A percentile compares a stretch with the other conserved stretches of the same genome.
Conservation (phyloP, 163 green algal genomes). For the Scenedesmus sp. region DNA sequence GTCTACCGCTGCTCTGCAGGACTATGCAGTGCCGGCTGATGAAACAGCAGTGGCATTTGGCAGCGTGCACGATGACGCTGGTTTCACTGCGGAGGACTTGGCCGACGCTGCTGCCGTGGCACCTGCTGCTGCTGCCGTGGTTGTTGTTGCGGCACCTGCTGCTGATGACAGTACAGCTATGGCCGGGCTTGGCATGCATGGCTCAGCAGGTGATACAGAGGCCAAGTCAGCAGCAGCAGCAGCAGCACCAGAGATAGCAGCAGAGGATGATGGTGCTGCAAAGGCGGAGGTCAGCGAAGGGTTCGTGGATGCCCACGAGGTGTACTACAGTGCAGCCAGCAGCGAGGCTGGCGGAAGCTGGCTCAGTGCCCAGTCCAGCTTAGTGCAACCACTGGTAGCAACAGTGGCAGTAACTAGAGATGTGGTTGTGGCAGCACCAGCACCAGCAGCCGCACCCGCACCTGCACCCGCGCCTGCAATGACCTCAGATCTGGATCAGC, state of each 20-base stretch:
- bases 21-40: not conserved
- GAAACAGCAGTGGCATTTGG: not conserved
- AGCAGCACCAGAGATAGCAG: not conserved
- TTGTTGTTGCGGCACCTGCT: not conserved
- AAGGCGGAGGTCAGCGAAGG: not conserved
- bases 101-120: not conserved
- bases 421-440: not conserved
- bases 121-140: not conserved
- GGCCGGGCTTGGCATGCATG: not conserved
- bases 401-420: not conserved
- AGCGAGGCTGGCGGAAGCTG: not conserved
- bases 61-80: conserved; percentile 3
- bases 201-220: not conserved
- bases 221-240: not conserved
- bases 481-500: not conserved
- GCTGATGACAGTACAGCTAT: not conserved
- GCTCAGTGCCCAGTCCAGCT: not conserved
- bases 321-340: not conserved
- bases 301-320: not conserved
- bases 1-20: not conserved
- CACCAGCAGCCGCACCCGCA: no score
- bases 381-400: not conserved
- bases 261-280: not conserved
- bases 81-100: not conserved
- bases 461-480: no score